Base-by-base conservation (phyloP, 129 eudicot species). In the Ambrosia artemisiifolia region DNA sequence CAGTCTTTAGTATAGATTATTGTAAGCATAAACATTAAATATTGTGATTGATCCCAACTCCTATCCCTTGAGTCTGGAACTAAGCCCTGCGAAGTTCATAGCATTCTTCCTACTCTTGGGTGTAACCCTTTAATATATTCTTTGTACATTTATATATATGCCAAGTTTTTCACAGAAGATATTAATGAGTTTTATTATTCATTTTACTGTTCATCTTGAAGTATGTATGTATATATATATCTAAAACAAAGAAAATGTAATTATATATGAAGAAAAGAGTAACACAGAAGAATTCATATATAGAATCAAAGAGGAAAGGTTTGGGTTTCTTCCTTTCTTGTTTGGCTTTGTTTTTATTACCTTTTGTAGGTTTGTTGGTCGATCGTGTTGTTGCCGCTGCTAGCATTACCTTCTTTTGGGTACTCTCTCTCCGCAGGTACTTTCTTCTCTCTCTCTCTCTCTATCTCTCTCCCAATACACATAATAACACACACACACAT, bases 351-450 rank as follows among this genome's bases (percentile, higher is more conserved):
- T 80, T 80, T 80, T 74, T 73, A 83, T 80, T 86, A 64, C 67
- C 78, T 43, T 83, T 78, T 75, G 84, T 82, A 77, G 86, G 84
- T 81, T 79, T 73, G 77, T 80, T 80, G 79, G 65, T 83, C 81
- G 79, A 65, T 83, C 81, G 74, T 51, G 78, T 79, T 33, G 82
- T 83, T 82, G 75, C 63, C 66, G 44, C 44, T 40, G 85, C 75
- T 79, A 83, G n/a, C 82, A 71, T 24, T 0, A 24, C 24, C 86
- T 60, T 81, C 60, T 75, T 71, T 75, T 75, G 67, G 67, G 28
- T 35, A 18, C 33, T 76, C 73, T 65, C 49, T 76, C 74, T 56
- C 81, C 44, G 64, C 70, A 48, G 76, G 76, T 78, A 62, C 76
- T 40, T 40, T 7, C 43, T 40, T 8, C 49, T 71, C 76, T 71